phyloP scores from a whole-genome alignment of 371 early-diverging fungal genomes.

The Cokeromyces recurvatus region DNA sequence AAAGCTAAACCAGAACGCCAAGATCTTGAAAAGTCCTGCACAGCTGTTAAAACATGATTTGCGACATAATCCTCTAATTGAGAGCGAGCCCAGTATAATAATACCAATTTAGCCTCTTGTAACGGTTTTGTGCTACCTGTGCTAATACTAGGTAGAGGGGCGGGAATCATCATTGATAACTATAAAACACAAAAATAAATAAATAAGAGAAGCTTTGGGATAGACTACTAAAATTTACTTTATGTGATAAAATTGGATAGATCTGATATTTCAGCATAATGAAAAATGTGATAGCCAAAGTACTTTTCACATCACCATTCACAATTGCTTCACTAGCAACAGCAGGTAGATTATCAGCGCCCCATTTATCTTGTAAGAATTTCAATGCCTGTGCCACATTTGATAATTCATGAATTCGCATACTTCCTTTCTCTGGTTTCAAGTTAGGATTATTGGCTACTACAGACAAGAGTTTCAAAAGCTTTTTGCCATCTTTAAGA shows the following conservation, averaged over 20 bases:
- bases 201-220: not conserved
- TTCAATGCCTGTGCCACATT: conserved; percentile 72
- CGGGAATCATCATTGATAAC: conserved; percentile 4
- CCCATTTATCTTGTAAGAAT: conserved; percentile 57
- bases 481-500: conserved; percentile 57
- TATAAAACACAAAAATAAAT: not conserved
- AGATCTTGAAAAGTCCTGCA: conserved; percentile 62
- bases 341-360: conserved; percentile 60
- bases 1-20: conserved; percentile 75
- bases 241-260: not conserved
- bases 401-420: conserved; percentile 74
- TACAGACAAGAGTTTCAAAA: conserved; percentile 53
- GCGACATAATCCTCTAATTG: conserved; percentile 54
- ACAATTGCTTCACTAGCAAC: conserved; percentile 81
- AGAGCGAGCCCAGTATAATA: conserved; percentile 65
- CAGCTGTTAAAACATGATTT: conserved; percentile 44
- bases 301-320: conserved; percentile 80
- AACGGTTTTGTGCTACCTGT: conserved; percentile 9
- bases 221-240: not conserved
- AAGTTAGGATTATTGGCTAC: conserved; percentile 41
- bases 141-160: conserved; percentile 18
- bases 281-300: conserved; percentile 74
- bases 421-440: conserved; percentile 56
- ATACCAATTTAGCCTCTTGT: conserved; percentile 46
- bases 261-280: conserved; percentile 69